Percentiles rank a stretch among this genome's conserved stretches.
Conservation (phyloP, 108 stramenopile species). For the Cyclotella atomus region DNA sequence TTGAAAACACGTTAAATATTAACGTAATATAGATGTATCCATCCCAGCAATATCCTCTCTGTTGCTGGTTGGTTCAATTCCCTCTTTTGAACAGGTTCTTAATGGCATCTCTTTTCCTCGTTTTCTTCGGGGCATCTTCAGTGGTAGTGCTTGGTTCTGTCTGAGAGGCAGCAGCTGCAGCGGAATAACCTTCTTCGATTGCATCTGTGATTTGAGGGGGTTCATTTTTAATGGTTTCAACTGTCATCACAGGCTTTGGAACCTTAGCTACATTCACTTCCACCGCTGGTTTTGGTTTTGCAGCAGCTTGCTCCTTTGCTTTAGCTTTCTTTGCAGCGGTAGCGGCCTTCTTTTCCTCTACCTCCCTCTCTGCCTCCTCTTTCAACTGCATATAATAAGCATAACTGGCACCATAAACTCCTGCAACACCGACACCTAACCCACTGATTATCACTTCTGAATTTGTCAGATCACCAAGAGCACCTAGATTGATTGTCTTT, state of each 20-base stretch:
- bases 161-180: neutral
- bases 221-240: neutral
- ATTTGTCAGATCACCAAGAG: slow-evolving; percentile 36
- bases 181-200: neutral
- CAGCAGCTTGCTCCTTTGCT: slow-evolving; percentile 9
- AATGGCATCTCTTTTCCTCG: slow-evolving; percentile 27
- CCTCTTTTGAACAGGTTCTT: slow-evolving; percentile 27
- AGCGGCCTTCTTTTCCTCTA: slow-evolving; percentile 24
- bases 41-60: neutral
- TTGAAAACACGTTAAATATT: neutral
- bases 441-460: slow-evolving; percentile 18
- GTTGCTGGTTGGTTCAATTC: neutral
- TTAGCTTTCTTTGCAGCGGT: slow-evolving; percentile 9
- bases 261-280: slow-evolving; percentile 5
- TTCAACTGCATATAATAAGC: slow-evolving; percentile 31
- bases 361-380: slow-evolving; percentile 34
- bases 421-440: slow-evolving; percentile 16
- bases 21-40: neutral
- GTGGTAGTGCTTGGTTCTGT: neutral
- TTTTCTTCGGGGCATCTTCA: slow-evolving; percentile 1
- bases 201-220: neutral
- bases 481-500: slow-evolving; percentile 26
- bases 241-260: neutral
- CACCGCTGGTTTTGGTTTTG: slow-evolving; percentile 4
- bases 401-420: slow-evolving; percentile 36